Evolutionary conservation across 2,329 filamentous ascomycete species (phyloP).

Genomic region (Neopestalotiopsis clavispora): DNA sequence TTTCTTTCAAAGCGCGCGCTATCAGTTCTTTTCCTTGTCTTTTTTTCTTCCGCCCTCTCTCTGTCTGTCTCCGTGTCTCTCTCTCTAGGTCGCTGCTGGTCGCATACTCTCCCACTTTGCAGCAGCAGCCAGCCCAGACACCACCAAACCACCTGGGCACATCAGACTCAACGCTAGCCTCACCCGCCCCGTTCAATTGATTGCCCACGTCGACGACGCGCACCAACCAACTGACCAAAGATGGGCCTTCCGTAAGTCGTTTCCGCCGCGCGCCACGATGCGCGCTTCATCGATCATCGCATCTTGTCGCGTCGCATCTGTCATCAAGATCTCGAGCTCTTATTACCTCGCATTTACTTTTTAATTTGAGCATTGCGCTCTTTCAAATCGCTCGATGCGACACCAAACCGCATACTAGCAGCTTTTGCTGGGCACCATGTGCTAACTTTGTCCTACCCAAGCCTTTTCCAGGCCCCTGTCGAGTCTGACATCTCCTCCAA

Average conservation of each 20-base stretch:
- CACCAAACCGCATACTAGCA: neutral
- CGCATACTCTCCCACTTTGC: neutral
- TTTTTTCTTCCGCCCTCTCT: neutral
- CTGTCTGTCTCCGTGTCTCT: neutral
- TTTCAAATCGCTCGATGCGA: neutral
- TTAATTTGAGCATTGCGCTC: neutral
- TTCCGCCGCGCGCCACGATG: conserved; percentile 6
- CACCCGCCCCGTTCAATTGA: conserved; percentile 4
- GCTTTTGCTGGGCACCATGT: neutral
- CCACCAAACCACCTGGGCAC: neutral
- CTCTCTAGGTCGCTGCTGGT: neutral
- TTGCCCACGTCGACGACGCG: conserved; percentile 6
- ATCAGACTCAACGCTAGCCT: neutral
- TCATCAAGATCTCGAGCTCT: neutral
- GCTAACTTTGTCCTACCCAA: conserved; percentile 26
- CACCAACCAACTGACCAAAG: conserved; percentile 8
- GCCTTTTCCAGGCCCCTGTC: conserved; percentile 51
- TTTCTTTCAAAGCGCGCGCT: neutral
- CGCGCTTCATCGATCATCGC: conserved; percentile 14
- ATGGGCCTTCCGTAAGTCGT: conserved; percentile 22
- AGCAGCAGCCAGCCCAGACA: neutral
- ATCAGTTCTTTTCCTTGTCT: neutral
- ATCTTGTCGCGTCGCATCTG: neutral
- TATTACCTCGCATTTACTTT: neutral
- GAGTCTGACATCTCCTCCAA: conserved; percentile 48